Percentiles rank a stretch among this genome's conserved stretches.
These are phyloP conservation scores for Aspergillus melleus DNA, from an alignment of 2,329 filamentous ascomycete genomes.

Conservation along the genomic window DNA sequence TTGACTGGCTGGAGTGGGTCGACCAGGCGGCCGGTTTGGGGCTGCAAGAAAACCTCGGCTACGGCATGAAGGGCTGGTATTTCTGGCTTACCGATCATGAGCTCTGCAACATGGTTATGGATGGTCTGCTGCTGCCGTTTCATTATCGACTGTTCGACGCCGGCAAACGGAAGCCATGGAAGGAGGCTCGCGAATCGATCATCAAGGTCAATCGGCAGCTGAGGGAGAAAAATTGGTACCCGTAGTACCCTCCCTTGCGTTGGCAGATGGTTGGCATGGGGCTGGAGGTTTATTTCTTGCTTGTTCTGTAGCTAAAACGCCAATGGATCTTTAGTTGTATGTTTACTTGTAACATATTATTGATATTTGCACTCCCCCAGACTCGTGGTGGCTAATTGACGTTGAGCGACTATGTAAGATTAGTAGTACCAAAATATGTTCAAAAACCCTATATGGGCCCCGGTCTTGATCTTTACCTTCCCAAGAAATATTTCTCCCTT, in stretches of 20 bases:
- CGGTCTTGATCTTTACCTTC: neutral
- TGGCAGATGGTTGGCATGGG: neutral
- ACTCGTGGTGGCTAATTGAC: neutral
- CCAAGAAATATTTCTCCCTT: neutral
- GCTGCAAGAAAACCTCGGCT: conserved; percentile 33
- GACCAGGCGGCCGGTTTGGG: conserved; percentile 34
- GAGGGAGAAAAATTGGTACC: neutral
- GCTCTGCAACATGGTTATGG: conserved; percentile 32
- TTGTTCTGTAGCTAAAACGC: neutral
- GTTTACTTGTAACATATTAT: neutral
- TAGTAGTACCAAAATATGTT: no score
- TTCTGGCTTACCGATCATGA: conserved; percentile 36
- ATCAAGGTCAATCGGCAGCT: neutral
- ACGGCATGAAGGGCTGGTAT: conserved; percentile 32
- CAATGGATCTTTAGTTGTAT: neutral
- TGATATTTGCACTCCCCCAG: neutral
- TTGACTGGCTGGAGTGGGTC: conserved; percentile 28
- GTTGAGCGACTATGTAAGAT: no score
- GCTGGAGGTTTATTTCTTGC: neutral
- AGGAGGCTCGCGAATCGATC: conserved; percentile 19
- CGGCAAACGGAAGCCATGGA: conserved; percentile 31
- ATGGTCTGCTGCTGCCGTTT: conserved; percentile 34
- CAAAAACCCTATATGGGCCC: no score
- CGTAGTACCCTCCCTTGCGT: neutral
- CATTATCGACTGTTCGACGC: conserved; percentile 39